These are phyloP conservation scores for Fusarium mexicanum DNA, from an alignment of 2,329 filamentous ascomycete genomes.

Conservation along the genomic window DNA sequence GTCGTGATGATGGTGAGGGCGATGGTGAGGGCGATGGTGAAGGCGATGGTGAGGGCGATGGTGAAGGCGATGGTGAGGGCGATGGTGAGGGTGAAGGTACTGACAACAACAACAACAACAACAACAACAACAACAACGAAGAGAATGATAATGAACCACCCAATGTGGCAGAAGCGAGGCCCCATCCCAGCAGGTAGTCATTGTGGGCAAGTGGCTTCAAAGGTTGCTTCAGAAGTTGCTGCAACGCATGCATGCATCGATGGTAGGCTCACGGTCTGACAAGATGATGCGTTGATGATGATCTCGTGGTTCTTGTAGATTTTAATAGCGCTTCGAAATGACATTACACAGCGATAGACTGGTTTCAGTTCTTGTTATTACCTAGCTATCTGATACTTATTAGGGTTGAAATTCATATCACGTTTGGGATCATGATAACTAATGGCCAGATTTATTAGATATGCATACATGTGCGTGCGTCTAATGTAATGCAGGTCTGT, in stretches of 20 bases:
- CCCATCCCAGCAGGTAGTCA: neutral
- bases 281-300: neutral
- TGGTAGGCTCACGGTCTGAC: neutral
- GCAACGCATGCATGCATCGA: neutral
- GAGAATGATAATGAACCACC: neutral
- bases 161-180: neutral
- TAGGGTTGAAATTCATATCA: neutral
- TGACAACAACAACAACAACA: neutral
- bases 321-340: neutral
- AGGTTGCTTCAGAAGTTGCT: neutral
- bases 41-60: neutral
- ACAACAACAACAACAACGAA: neutral
- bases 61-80: too few relatives aligned
- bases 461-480: neutral
- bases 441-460: neutral
- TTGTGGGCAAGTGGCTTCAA: neutral
- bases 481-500: constrained; percentile 3
- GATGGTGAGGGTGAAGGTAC: neutral
- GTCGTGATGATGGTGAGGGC: neutral
- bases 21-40: neutral
- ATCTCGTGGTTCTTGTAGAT: neutral
- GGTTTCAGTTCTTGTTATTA: neutral
- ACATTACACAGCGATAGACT: neutral
- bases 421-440: neutral
- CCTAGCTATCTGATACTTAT: neutral